Evolutionary conservation across 1,284 basidiomycete genomes (phyloP), one percentile per base, ranked within the genome.

Genomic region (Ustilago curta): DNA sequence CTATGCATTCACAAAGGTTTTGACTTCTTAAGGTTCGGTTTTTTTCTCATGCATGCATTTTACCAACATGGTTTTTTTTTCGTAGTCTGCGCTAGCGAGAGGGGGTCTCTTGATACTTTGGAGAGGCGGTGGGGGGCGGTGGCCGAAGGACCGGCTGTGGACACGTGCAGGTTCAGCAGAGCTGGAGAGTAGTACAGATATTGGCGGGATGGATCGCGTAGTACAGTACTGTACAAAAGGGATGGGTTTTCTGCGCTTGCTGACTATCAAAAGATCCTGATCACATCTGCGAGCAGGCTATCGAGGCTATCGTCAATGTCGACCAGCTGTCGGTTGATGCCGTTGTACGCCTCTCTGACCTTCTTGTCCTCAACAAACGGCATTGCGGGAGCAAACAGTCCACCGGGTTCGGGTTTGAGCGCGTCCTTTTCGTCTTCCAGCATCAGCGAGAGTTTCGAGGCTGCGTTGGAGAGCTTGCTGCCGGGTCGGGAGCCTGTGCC

Each of bases 351-450:
- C 25, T 78, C 70, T 21, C 74, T 48, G 9, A 65, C 31, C 37
- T 76, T 69, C 7, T 44, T 49, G 37, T 69, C 59, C 31, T 71
- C 71, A 4, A 78, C 55, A 21, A 74, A 68, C 11, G 76, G 73
- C 64, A 73, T 55, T 12, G 21, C 23, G 2, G 76, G 73, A 1
- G 76, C 70, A 29, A 80, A 80, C n/a, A 80, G 43, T 8, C 76
- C 76, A 1, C 69, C 78, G 2, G 54, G 52, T 27, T 77, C 68
- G 16, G 76, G 72, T 27, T 65, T 63, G 12, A 74, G 62, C 1
- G 50, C 27, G 23, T 74, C 63, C 9, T 31, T 29, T 5, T 62
- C 64, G 14, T 74, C 71, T 12, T 62, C 58, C 9, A 68, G 23
- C 49, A 69, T 19, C 14, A 40, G 3, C 14, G 44, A 21, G 27